Conservation (phyloP, 305 asterid species). For the Nicotiana rustica region DNA sequence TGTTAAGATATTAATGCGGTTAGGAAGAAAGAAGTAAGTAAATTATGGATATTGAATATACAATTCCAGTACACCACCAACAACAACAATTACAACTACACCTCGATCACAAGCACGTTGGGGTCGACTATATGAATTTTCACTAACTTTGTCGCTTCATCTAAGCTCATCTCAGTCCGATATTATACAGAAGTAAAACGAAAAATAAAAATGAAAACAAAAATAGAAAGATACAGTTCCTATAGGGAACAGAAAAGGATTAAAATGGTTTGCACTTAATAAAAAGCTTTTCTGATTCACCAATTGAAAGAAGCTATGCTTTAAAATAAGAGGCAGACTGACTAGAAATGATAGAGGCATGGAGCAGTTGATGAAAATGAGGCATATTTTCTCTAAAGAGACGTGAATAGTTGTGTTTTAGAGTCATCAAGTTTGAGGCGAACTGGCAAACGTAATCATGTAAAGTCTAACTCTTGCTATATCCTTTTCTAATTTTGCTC, state of each 20-base stretch:
- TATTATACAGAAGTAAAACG: neutral
- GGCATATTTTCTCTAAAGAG: constrained; percentile 4
- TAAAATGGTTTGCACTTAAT: neutral
- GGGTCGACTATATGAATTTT: neutral
- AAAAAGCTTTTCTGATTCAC: constrained; percentile 18
- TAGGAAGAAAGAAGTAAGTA: neutral
- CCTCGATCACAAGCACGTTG: neutral
- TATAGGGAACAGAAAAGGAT: neutral
- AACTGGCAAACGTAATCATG: constrained; percentile 16
- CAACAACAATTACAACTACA: constrained; percentile 7
- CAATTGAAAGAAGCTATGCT: neutral
- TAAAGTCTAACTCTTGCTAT: neutral
- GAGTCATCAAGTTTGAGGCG: neutral
- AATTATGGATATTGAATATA: constrained; percentile 4
- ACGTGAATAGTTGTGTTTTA: neutral
- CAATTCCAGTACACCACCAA: neutral
- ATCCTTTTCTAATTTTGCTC: neutral
- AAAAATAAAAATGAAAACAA: neutral
- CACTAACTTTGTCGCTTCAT: neutral
- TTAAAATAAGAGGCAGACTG: constrained; percentile 16
- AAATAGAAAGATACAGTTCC: neutral
- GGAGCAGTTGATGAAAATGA: neutral
- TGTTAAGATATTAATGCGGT: constrained; percentile 11
- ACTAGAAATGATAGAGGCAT: neutral
- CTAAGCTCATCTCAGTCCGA: neutral